A percentile compares a stretch with the other conserved stretches of the same genome.
phyloP scores from a whole-genome alignment of 352 stramenopile genomes.

The Aphanomyces astaci region DNA sequence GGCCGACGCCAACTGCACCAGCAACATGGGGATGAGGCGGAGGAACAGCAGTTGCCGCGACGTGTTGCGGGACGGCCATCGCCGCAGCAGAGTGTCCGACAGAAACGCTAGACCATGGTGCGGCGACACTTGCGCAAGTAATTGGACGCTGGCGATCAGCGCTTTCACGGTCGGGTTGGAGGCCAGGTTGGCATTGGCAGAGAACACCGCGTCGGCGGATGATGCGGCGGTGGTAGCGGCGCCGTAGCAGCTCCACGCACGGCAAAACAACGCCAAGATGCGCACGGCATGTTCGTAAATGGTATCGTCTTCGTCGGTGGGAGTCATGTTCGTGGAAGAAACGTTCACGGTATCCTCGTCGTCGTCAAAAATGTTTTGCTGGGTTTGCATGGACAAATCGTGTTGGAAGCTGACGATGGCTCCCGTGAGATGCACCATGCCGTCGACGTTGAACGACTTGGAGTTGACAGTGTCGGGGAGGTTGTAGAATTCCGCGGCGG shows the following conservation, averaged over 20 bases:
- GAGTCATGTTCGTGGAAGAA: background rate
- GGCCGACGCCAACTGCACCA: constrained; percentile 38
- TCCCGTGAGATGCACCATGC: background rate
- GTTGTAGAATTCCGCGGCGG: constrained; percentile 10
- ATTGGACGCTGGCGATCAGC: constrained; percentile 29
- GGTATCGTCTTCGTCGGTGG: constrained; percentile 2
- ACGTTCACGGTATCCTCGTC: background rate
- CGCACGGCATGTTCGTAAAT: constrained; percentile 2
- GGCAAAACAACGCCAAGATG: background rate
- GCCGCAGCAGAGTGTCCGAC: constrained; percentile 48
- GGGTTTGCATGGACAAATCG: background rate
- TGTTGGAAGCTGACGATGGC: constrained; percentile 8
- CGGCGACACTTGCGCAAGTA: constrained; percentile 49
- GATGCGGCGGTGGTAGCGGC: background rate
- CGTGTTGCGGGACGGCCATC: constrained; percentile 66
- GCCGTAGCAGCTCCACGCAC: background rate
- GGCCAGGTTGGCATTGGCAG: constrained; percentile 10
- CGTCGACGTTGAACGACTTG: background rate
- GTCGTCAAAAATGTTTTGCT: constrained; percentile 17
- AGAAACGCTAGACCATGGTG: constrained; percentile 54
- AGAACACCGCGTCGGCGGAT: background rate
- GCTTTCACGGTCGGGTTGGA: constrained; percentile 11
- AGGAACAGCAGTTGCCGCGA: constrained; percentile 70
- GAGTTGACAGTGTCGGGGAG: background rate
- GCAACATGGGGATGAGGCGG: constrained; percentile 48